These are phyloP conservation scores for Eutrema japonicum DNA, from an alignment of 345 rosid species.

Conservation along the genomic window DNA sequence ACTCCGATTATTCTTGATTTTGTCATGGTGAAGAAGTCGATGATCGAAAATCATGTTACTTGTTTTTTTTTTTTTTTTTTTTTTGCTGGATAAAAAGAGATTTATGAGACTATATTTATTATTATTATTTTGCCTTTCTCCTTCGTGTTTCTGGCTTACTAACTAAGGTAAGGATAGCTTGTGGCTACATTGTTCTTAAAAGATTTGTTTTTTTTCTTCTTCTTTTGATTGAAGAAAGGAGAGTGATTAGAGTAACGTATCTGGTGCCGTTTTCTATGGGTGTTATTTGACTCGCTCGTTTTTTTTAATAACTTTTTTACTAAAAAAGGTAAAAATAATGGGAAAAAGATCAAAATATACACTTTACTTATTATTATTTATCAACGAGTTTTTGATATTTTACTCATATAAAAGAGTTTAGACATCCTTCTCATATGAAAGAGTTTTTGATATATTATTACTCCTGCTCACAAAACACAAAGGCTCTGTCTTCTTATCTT, in stretches of 20 bases:
- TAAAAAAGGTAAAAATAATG: not conserved
- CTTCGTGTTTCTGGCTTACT: slow-evolving; percentile 48
- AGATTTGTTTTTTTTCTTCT: not conserved
- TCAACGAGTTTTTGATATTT: too few species aligned
- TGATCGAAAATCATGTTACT: slow-evolving; percentile 29
- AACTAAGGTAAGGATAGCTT: slow-evolving; percentile 70
- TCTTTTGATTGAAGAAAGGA: slow-evolving; percentile 37
- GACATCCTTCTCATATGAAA: too few species aligned
- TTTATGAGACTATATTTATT: slow-evolving; percentile 1
- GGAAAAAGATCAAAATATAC: not conserved
- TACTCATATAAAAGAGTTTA: too few species aligned
- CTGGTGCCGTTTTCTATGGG: slow-evolving; percentile 31
- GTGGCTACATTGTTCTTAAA: slow-evolving; percentile 49
- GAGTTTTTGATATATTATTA: too few species aligned
- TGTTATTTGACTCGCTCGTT: slow-evolving; percentile 26
- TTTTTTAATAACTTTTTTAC: not conserved
- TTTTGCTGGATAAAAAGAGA: slow-evolving; percentile 4
- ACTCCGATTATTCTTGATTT: slow-evolving; percentile 40
- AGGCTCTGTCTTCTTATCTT: too few species aligned
- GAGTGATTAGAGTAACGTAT: slow-evolving; percentile 44
- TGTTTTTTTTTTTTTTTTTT: not conserved
- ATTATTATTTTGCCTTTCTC: not conserved
- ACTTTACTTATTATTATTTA: not conserved
- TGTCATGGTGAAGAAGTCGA: slow-evolving; percentile 29
- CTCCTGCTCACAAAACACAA: too few species aligned